Evolutionary conservation across 2,329 filamentous ascomycete genomes (phyloP).

Genomic region (Aspergillus hortae): DNA sequence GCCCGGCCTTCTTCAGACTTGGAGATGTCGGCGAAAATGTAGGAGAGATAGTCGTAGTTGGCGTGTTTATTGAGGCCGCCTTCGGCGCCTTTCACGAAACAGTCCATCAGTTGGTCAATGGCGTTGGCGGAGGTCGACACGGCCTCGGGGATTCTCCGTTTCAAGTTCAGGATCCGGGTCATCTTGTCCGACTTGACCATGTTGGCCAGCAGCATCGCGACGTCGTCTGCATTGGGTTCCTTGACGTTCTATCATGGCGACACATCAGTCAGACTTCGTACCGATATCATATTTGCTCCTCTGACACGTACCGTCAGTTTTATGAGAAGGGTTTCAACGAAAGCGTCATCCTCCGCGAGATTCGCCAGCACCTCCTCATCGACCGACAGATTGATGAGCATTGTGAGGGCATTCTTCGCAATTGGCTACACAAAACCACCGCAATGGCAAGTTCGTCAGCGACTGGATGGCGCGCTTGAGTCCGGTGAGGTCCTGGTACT

Average conservation of each 20-base stretch:
- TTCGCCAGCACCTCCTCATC: conserved; percentile 71
- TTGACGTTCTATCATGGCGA: conserved; percentile 42
- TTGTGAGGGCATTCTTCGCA: conserved; percentile 82
- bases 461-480: background rate
- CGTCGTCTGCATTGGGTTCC: conserved; percentile 77
- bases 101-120: conserved; percentile 88
- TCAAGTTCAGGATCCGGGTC: conserved; percentile 64
- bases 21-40: conserved; percentile 88
- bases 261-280: background rate
- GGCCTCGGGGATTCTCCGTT: conserved; percentile 64
- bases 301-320: conserved; percentile 71
- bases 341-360: conserved; percentile 74
- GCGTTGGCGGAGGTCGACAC: conserved; percentile 69
- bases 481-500: conserved; percentile 28
- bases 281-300: background rate
- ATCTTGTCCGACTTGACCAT: conserved; percentile 75
- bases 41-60: conserved; percentile 88
- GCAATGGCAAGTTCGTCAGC: background rate
- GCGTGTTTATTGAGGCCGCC: conserved; percentile 79
- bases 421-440: conserved; percentile 59
- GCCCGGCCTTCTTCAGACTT: conserved; percentile 72
- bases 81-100: conserved; percentile 89
- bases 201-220: conserved; percentile 92
- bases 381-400: conserved; percentile 77
- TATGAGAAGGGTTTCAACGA: conserved; percentile 69